Conservation (phyloP, 108 stramenopile species). For the Cyclostephanos tholiformis region DNA sequence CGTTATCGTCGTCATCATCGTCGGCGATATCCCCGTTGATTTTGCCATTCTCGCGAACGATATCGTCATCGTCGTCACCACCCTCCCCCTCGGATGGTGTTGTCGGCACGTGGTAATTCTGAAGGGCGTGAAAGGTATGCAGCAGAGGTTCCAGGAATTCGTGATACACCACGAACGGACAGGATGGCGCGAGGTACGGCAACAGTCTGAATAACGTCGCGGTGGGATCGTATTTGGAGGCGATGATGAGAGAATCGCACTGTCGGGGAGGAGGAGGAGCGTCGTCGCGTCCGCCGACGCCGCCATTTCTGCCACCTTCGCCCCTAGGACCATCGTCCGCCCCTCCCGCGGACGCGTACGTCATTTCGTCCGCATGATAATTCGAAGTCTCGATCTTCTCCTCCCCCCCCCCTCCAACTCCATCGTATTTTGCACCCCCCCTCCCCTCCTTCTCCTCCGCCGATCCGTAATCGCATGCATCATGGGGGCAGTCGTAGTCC, state of each 20-base stretch:
- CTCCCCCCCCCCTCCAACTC: no score
- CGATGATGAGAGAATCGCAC: constrained; percentile 80
- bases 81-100: no score
- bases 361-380: no score
- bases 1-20: background rate
- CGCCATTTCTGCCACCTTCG: no score
- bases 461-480: background rate
- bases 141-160: constrained; percentile 89
- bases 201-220: constrained; percentile 65
- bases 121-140: constrained; percentile 72
- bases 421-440: background rate
- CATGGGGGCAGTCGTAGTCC: background rate
- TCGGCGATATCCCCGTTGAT: background rate
- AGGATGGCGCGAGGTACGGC: constrained; percentile 73
- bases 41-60: background rate
- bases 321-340: background rate
- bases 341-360: background rate
- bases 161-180: constrained; percentile 87
- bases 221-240: constrained; percentile 73
- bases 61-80: background rate
- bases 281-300: background rate
- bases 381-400: no score
- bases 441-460: constrained; percentile 10
- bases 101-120: constrained; percentile 44
- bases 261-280: constrained; percentile 14